phyloP scores from a whole-genome alignment of 2,329 filamentous ascomycete genomes.

The Arachnomyces sp. region DNA sequence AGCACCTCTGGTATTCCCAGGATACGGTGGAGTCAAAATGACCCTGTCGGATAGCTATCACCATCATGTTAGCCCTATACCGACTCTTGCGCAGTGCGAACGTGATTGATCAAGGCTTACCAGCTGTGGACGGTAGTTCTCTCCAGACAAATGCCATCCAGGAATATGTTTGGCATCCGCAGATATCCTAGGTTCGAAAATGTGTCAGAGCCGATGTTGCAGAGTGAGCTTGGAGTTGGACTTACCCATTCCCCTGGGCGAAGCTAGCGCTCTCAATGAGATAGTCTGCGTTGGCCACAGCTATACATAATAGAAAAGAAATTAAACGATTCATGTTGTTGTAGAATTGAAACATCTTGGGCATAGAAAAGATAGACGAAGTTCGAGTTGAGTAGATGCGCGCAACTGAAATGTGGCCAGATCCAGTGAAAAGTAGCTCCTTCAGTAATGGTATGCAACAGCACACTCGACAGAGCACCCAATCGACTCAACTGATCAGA shows the following conservation, averaged over 20 bases:
- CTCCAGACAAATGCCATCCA: constrained; percentile 47
- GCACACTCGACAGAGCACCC: too few species aligned
- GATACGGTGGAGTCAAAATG: constrained; percentile 79
- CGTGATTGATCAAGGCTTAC: constrained; percentile 19
- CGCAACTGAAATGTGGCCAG: constrained; percentile 1
- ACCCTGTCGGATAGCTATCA: constrained; percentile 71
- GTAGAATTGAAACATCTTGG: constrained; percentile 11
- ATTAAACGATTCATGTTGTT: constrained; percentile 34
- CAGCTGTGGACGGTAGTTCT: constrained; percentile 49
- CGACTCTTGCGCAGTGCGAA: too few species aligned
- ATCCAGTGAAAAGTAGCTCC: too few species aligned
- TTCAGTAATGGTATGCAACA: too few species aligned
- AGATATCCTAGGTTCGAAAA: constrained; percentile 49
- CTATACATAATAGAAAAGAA: constrained; percentile 38
- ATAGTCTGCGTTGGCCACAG: constrained; percentile 52
- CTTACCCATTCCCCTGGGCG: constrained; percentile 58
- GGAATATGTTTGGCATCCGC: constrained; percentile 42
- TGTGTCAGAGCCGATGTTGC: not conserved
- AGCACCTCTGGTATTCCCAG: constrained; percentile 75
- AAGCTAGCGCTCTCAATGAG: constrained; percentile 69
- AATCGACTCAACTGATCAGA: not conserved
- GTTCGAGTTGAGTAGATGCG: constrained; percentile 7
- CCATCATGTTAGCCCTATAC: not conserved
- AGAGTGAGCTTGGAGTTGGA: constrained; percentile 5
- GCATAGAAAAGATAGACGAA: constrained; percentile 6